These are phyloP conservation scores for Blastomyces parvus DNA, from an alignment of 2,329 filamentous ascomycete genomes.

Conservation along the genomic window DNA sequence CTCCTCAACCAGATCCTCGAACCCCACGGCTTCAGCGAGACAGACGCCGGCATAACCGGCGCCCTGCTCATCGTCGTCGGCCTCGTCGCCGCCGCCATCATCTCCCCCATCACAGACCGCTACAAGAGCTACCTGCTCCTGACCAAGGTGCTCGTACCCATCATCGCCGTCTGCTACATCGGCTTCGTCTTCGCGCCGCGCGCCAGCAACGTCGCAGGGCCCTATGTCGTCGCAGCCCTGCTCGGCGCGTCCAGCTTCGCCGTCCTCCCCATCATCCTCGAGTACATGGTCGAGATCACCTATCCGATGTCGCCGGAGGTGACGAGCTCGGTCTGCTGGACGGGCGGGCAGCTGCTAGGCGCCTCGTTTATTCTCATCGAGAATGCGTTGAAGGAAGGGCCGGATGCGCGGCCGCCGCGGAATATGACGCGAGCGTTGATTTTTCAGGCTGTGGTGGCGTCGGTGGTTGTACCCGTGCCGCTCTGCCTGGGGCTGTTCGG, in stretches of 20 bases:
- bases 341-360: slow-evolving; percentile 74
- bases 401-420: slow-evolving; percentile 47
- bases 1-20: slow-evolving; percentile 82
- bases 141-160: slow-evolving; percentile 63
- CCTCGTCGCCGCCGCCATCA: slow-evolving; percentile 64
- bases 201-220: slow-evolving; percentile 38
- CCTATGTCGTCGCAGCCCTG: slow-evolving; percentile 64
- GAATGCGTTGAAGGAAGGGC: slow-evolving; percentile 55
- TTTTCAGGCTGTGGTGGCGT: slow-evolving; percentile 65
- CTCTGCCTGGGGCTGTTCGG: slow-evolving; percentile 64
- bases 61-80: slow-evolving; percentile 84
- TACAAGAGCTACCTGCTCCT: slow-evolving; percentile 68
- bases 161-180: slow-evolving; percentile 66
- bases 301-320: slow-evolving; percentile 82
- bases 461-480: slow-evolving; percentile 57
- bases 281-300: slow-evolving; percentile 78
- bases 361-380: slow-evolving; percentile 76
- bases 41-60: slow-evolving; percentile 79
- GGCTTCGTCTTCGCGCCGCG: slow-evolving; percentile 74
- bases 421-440: slow-evolving; percentile 69
- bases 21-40: slow-evolving; percentile 76
- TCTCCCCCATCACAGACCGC: slow-evolving; percentile 72
- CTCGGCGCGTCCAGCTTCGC: slow-evolving; percentile 73
- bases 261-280: slow-evolving; percentile 73
- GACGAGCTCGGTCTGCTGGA: slow-evolving; percentile 74